phyloP scores from a whole-genome alignment of 164 flowering plant genomes.

The Euptelea pleiosperma region DNA sequence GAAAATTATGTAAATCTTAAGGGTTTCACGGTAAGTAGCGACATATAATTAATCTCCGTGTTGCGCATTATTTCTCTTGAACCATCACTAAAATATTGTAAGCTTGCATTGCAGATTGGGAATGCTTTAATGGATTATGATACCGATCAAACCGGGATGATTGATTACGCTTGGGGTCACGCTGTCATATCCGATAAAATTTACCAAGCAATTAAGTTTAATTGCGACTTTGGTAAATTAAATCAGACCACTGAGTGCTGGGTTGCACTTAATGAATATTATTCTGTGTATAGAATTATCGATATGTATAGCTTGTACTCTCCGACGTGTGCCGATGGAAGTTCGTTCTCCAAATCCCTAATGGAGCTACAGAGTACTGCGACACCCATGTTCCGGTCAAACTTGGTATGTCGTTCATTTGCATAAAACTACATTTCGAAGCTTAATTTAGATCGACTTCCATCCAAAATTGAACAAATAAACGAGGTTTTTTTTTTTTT shows the following conservation, averaged over 20 bases:
- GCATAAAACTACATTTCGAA: too few relatives aligned
- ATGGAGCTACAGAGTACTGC: too few relatives aligned
- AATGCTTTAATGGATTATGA: constrained; percentile 65
- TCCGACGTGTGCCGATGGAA: constrained; percentile 37
- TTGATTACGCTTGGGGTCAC: constrained; percentile 77
- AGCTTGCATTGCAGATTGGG: constrained; percentile 59
- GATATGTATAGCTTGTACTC: constrained; percentile 81
- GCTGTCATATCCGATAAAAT: constrained; percentile 65
- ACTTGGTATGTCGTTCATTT: too few relatives aligned
- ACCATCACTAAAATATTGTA: too few relatives aligned
- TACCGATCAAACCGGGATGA: constrained; percentile 61
- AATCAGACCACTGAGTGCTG: constrained; percentile 25
- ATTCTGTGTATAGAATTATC: constrained; percentile 46
- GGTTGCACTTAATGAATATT: constrained; percentile 32
- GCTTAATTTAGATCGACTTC: too few relatives aligned
- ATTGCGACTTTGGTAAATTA: constrained; percentile 46
- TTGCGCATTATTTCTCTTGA: too few relatives aligned
- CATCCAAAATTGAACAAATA: too few relatives aligned
- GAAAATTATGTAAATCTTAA: constrained; percentile 51
- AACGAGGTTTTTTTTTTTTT: too few relatives aligned
- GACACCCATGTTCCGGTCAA: too few relatives aligned
- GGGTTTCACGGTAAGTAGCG: too few relatives aligned
- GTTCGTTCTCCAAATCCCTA: too few relatives aligned
- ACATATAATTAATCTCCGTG: too few relatives aligned
- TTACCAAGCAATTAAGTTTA: constrained; percentile 29